Evolutionary conservation across 768 basidiomycete species (phyloP), one percentile per base, ranked within the genome.

Genomic region (Lentinula guzmanii): DNA sequence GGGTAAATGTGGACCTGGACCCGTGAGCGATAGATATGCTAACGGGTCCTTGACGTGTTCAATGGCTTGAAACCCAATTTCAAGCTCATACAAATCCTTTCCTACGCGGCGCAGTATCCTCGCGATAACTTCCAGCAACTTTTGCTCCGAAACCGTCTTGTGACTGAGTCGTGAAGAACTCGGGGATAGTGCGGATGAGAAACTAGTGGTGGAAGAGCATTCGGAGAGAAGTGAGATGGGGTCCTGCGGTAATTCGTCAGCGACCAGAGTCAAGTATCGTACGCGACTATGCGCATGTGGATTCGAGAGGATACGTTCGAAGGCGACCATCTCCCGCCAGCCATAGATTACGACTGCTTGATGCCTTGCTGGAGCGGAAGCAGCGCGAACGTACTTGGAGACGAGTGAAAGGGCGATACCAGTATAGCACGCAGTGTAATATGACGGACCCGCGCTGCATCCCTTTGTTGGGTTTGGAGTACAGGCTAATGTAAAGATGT

Each of bases 41-140:
- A 54, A 39, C 7, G 56, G 56, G n/a, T 46, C 28, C 6, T 33
- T 15, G 33, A 58, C 16, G 28, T 45, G 10, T 7, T 24, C 21
- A 16, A 58, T 46, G n/a, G 41, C 56, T 46, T 58, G 56, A 16
- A 58, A 31, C 16, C 56, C 56, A 24, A 58, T 43, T 10, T 58
- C 56, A 13, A 58, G 56, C 45, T 58, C 56, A 41, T 58, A 58
- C 41, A 58, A n/a, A 24, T 58, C 56, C 8, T 35, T 42, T 35
- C 18, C 37, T 16, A 45, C 56, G 13, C 16, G 7, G 9, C 42
- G 28, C 24, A 58, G 13, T 5, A 58, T 58, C 24, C 28, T 42
- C 21, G 31, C 39, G 8, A 58, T 9, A 8, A 35, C 34, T 42
- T 58, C 13, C 28, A 58, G 24, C 56, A 58, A n/a, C 21, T 16